Evolutionary conservation across 2,329 filamentous ascomycete genomes (phyloP), one percentile per base, ranked within the genome.

Genomic region (Fusarium udum): DNA sequence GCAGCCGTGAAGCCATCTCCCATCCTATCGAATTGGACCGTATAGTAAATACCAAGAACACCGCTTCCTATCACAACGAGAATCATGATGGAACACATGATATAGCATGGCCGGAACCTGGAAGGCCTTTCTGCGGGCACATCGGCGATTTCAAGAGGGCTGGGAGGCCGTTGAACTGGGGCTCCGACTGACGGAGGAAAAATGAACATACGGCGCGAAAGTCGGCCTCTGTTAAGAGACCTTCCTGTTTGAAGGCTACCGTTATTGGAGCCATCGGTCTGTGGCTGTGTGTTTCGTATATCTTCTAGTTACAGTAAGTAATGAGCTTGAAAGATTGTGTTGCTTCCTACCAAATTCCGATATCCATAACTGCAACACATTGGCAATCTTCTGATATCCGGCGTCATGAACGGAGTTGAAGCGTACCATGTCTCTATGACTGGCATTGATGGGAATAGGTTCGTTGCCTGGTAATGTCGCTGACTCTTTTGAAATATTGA

Each of bases 211-310:
- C 49, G 32, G 8, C 49, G 49, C 6, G 13, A 24, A 36, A 36
- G 6, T 0, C 16, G 49, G 4, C 13, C 13, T 5, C 4, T 14
- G 12, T 52, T 2, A 0, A 15, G 4, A 22, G 18, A 26, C 24
- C n/a, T 37, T 20, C 32, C 32, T 0, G 18, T 34, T 7, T 37
- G 12, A 6, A 26, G 3, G 24, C 4, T 4, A 3, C 6, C n/a
- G 12, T 1, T 4, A 24, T 7, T 18, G 3, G 8, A 36, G 6
- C 32, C 49, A 26, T 15, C 16, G 8, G 1, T 10, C 2, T 9
- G n/a, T 3, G n/a, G 3, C 49, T 2, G 49, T 4, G 1, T 7
- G 4, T 12, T 26, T 26, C 9, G 49, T 1, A 14, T 2, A 20
- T 26, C 32, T 11, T 34, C 49, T 52, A 4, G 12, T 26, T 0